Evolutionary conservation across 2,329 filamentous ascomycete genomes (phyloP).

Genomic region (Colletotrichum abscissum): DNA sequence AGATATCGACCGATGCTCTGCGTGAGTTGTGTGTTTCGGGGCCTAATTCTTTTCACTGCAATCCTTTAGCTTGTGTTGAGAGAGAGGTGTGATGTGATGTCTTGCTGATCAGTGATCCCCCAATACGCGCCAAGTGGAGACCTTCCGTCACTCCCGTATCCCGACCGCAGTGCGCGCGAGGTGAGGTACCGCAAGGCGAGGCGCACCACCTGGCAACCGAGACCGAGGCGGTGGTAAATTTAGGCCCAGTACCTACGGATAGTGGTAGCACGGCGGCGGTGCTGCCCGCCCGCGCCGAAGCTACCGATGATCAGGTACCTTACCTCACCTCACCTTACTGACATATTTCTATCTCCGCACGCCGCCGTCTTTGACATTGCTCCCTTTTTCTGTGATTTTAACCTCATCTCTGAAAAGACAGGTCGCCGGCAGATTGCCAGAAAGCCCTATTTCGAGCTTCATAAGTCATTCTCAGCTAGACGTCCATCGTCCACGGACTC

Average conservation of each 20-base stretch:
- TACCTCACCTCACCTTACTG: constrained; percentile 13
- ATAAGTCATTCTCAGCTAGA: too few relatives aligned
- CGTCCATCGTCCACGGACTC: background rate
- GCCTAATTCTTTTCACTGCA: background rate
- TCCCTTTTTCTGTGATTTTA: background rate
- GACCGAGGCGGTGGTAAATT: constrained; percentile 3
- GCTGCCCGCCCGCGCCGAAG: constrained; percentile 18
- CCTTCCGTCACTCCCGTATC: constrained; percentile 28
- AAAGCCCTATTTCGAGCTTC: background rate
- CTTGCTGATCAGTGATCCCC: constrained; percentile 15
- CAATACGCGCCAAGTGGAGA: constrained; percentile 23
- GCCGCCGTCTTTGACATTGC: background rate
- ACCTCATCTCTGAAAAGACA: background rate
- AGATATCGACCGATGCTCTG: background rate
- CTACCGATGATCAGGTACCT: constrained; percentile 16
- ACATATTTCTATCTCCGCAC: constrained; percentile 19
- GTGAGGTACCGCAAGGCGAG: background rate
- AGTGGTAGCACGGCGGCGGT: background rate
- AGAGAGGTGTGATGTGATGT: background rate
- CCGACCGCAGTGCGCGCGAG: constrained; percentile 16
- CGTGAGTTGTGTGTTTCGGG: background rate
- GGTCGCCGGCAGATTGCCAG: background rate
- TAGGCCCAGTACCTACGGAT: background rate
- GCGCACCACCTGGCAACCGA: background rate
- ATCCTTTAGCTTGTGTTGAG: background rate